phyloP scores from a whole-genome alignment of 805 yeast genomes.

The Kuraishia hungarica region DNA sequence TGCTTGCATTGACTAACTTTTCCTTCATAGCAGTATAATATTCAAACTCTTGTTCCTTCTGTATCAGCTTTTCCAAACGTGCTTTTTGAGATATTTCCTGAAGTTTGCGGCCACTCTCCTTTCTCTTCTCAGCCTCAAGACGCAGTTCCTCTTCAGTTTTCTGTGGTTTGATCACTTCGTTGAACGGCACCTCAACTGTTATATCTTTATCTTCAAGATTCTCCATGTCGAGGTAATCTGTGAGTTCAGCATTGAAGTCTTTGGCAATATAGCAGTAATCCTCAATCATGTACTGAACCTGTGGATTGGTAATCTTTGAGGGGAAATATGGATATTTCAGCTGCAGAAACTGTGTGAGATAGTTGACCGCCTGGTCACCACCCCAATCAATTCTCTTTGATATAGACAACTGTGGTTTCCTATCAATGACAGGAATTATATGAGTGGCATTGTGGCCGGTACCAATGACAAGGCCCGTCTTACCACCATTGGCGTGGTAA shows the following conservation, averaged over 20 bases:
- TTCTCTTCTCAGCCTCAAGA: slow-evolving; percentile 66
- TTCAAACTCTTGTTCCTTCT: slow-evolving; percentile 71
- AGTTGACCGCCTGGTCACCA: slow-evolving; percentile 65
- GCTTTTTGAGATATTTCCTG: slow-evolving; percentile 91
- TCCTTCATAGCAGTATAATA: slow-evolving; percentile 57
- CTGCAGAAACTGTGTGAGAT: slow-evolving; percentile 50
- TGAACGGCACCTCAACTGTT: slow-evolving; percentile 75
- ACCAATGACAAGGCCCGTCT: slow-evolving; percentile 68
- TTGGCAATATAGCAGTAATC: slow-evolving; percentile 73
- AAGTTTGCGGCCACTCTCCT: slow-evolving; percentile 78
- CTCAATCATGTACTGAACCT: slow-evolving; percentile 59
- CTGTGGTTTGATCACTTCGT: slow-evolving; percentile 54
- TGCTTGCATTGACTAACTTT: slow-evolving; percentile 39
- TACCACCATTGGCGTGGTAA: slow-evolving; percentile 52
- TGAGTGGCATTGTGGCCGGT: slow-evolving; percentile 79
- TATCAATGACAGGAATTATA: slow-evolving; percentile 73
- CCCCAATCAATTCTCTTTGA: slow-evolving; percentile 89
- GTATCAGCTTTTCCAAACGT: slow-evolving; percentile 68
- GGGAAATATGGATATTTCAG: slow-evolving; percentile 94
- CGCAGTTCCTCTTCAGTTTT: slow-evolving; percentile 80
- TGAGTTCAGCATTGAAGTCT: slow-evolving; percentile 59
- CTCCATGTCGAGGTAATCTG: slow-evolving; percentile 47
- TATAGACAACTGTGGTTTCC: slow-evolving; percentile 54
- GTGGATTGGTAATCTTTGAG: slow-evolving; percentile 50
- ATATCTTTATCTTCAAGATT: slow-evolving; percentile 61